These are phyloP conservation scores for Tylopilus rubrobrunneus DNA, from an alignment of 768 basidiomycete species.

Conservation along the genomic window DNA sequence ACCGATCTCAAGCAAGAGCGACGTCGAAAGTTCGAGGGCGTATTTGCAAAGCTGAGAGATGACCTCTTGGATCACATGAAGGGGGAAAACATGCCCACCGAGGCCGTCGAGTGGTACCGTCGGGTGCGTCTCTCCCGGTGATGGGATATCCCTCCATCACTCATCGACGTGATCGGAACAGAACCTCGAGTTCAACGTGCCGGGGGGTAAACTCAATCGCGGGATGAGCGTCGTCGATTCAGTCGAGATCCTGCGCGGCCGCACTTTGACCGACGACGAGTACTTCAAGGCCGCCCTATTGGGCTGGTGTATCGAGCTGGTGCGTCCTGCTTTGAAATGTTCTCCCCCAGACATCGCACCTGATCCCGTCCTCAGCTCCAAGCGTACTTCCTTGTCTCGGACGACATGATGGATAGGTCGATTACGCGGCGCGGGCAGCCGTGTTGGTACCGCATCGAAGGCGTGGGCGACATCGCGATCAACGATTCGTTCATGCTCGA, in stretches of 20 bases:
- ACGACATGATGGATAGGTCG: conserved; percentile 96
- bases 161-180: not conserved
- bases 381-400: conserved; percentile 89
- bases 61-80: conserved; percentile 72
- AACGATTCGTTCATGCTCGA: conserved; percentile 98
- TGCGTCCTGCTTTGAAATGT: conserved; percentile 36
- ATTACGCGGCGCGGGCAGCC: conserved; percentile 93
- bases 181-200: conserved; percentile 90
- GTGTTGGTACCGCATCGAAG: conserved; percentile 81
- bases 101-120: conserved; percentile 73
- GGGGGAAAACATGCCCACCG: conserved; percentile 73
- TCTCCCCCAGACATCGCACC: accelerated
- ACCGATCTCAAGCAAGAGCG: conserved; percentile 38
- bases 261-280: conserved; percentile 70
- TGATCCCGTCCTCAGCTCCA: conserved; percentile 58
- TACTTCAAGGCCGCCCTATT: conserved; percentile 85
- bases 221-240: conserved; percentile 96
- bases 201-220: conserved; percentile 93
- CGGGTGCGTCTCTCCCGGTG: conserved; percentile 46
- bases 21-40: conserved; percentile 64
- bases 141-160: too few relatives aligned
- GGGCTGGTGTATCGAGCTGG: conserved; percentile 95
- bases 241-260: conserved; percentile 79
- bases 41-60: conserved; percentile 67
- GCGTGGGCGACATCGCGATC: conserved; percentile 75